Conservation (phyloP, 305 asterid genomes). For the Solanum aculeatissimum region DNA sequence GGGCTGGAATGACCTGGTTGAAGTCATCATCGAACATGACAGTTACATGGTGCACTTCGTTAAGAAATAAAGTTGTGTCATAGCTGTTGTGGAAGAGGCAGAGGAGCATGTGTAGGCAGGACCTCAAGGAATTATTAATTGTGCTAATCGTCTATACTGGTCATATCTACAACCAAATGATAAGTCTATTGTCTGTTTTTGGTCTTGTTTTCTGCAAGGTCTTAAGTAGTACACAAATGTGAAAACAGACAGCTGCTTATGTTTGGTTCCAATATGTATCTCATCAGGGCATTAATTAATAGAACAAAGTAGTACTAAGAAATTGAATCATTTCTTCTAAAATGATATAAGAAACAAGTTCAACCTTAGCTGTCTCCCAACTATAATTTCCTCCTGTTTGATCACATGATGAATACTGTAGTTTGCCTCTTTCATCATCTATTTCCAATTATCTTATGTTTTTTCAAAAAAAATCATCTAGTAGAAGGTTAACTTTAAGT, state of each 20-base stretch:
- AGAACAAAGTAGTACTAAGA: neutral
- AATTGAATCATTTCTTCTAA: neutral
- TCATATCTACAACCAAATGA: neutral
- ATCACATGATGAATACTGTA: neutral
- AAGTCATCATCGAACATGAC: no score
- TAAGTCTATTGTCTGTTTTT: neutral
- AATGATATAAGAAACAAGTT: neutral
- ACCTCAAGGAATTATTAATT: neutral
- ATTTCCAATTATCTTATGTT: neutral
- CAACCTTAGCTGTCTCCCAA: neutral
- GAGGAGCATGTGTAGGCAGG: neutral
- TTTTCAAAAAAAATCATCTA: neutral
- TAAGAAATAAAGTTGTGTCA: no score
- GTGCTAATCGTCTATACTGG: neutral
- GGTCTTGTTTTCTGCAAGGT: neutral
- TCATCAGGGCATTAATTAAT: neutral
- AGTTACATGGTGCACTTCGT: no score
- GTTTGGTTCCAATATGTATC: neutral
- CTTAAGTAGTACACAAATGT: neutral
- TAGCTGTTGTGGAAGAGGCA: neutral
- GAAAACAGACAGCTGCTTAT: neutral
- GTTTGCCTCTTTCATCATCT: neutral
- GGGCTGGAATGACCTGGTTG: no score
- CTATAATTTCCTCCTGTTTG: neutral
- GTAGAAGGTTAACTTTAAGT: neutral